phyloP scores from a whole-genome alignment of 805 yeast species.

The Lipomyces spencermartinsiae region DNA sequence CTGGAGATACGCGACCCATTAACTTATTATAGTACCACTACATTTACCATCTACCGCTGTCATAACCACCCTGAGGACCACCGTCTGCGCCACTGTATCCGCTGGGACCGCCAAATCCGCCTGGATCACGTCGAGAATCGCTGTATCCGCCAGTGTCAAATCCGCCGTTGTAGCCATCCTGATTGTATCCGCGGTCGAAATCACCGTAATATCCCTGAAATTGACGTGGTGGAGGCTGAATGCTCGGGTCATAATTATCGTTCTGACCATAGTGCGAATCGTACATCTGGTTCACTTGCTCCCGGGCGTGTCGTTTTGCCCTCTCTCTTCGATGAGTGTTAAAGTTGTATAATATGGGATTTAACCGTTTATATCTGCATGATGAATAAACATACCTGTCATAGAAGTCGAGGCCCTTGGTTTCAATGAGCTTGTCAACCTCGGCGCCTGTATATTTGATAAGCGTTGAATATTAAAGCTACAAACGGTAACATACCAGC shows the following conservation, averaged over 20 bases:
- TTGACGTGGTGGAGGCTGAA: slow-evolving; percentile 19
- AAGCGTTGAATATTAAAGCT: background rate
- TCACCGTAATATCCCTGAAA: slow-evolving; percentile 14
- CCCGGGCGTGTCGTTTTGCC: slow-evolving; percentile 39
- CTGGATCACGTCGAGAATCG: background rate
- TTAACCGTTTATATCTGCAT: background rate
- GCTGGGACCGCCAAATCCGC: background rate
- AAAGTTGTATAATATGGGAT: background rate
- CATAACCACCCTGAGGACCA: slow-evolving; percentile 2
- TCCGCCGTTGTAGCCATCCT: slow-evolving; percentile 11
- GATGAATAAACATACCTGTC: slow-evolving; percentile 28
- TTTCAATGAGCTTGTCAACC: slow-evolving; percentile 45
- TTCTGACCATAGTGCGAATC: slow-evolving; percentile 43
- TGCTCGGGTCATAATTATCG: slow-evolving; percentile 34
- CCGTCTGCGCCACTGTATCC: slow-evolving; percentile 1
- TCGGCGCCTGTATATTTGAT: slow-evolving; percentile 34
- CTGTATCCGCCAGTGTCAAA: background rate
- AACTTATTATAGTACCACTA: background rate
- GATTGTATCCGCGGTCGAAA: background rate
- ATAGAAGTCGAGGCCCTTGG: slow-evolving; percentile 43
- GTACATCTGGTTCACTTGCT: slow-evolving; percentile 41
- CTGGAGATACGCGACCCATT: background rate
- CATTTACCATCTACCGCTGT: slow-evolving; percentile 5
- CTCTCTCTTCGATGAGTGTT: slow-evolving; percentile 22
- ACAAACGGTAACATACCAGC: slow-evolving; percentile 35